phyloP scores from a whole-genome alignment of 176 grass and related monocot genomes.

The Carex pumila region DNA sequence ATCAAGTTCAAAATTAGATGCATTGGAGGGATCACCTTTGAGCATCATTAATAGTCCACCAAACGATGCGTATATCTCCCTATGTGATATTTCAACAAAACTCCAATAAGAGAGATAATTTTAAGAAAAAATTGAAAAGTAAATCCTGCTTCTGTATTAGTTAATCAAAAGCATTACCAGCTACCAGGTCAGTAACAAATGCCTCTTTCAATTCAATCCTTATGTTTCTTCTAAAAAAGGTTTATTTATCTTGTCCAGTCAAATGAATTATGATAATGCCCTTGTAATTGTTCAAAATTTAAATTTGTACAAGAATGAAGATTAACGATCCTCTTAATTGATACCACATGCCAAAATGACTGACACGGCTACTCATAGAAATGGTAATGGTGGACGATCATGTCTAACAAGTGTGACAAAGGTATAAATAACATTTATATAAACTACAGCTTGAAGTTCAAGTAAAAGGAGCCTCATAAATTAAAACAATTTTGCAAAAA shows the following conservation, averaged over 20 bases:
- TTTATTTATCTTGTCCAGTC: not conserved
- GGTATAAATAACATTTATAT: not conserved
- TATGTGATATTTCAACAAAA: not conserved
- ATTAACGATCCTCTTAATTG: not conserved
- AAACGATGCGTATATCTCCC: slow-evolving; percentile 67
- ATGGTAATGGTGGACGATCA: not conserved
- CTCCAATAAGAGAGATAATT: not conserved
- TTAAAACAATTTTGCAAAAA: not conserved
- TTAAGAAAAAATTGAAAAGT: not conserved
- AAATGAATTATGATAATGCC: not conserved
- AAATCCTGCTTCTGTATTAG: not conserved
- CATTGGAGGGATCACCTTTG: slow-evolving; percentile 33
- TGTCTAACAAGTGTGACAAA: not conserved
- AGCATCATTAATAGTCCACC: slow-evolving; percentile 54
- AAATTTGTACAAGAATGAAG: not conserved
- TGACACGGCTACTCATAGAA: not conserved
- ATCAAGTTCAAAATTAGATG: slow-evolving; percentile 44
- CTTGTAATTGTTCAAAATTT: not conserved
- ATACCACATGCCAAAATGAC: not conserved
- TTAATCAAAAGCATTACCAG: not conserved
- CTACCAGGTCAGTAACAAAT: not conserved
- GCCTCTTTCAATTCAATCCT: not conserved
- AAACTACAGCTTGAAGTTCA: not conserved
- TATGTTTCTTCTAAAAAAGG: not conserved
- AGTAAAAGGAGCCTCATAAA: not conserved